phyloP scores from a whole-genome alignment of 2,329 filamentous ascomycete species.

The Dactylellina leptospora region DNA sequence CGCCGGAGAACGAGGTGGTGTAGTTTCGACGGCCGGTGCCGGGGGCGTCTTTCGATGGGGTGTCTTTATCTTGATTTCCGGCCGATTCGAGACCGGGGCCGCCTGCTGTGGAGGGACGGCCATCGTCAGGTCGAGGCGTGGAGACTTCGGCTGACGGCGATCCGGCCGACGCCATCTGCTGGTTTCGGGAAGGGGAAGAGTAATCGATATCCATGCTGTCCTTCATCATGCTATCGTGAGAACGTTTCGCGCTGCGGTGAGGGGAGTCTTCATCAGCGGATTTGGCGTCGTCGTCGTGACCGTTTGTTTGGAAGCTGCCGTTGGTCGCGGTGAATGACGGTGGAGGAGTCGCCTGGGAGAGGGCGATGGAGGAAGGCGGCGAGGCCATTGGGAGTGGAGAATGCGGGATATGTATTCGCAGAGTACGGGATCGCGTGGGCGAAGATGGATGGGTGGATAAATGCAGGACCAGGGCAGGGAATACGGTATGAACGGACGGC shows the following conservation, averaged over 20 bases:
- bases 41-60: conserved; percentile 38
- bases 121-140: conserved; percentile 35
- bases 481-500: too few relatives aligned
- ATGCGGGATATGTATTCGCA: neutral
- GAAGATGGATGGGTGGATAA: too few relatives aligned
- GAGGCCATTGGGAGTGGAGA: conserved; percentile 23
- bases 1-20: conserved; percentile 49
- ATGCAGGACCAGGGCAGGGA: too few relatives aligned
- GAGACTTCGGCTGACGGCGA: conserved; percentile 29
- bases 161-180: conserved; percentile 8
- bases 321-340: conserved; percentile 45
- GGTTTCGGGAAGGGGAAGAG: conserved; percentile 24
- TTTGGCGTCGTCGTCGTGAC: conserved; percentile 32
- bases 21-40: conserved; percentile 47
- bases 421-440: too few relatives aligned
- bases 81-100: conserved; percentile 16
- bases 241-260: conserved; percentile 44
- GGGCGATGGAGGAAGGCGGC: conserved; percentile 40
- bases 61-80: conserved; percentile 33
- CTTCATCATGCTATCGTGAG: conserved; percentile 52
- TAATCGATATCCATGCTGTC: conserved; percentile 47
- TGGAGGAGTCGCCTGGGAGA: conserved; percentile 44
- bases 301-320: conserved; percentile 44
- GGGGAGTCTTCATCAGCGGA: conserved; percentile 43
- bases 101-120: conserved; percentile 8